Percentiles rank a stretch among this genome's conserved stretches.
phyloP scores from a whole-genome alignment of 1,284 basidiomycete genomes.

The Neonothopanus nambi region DNA sequence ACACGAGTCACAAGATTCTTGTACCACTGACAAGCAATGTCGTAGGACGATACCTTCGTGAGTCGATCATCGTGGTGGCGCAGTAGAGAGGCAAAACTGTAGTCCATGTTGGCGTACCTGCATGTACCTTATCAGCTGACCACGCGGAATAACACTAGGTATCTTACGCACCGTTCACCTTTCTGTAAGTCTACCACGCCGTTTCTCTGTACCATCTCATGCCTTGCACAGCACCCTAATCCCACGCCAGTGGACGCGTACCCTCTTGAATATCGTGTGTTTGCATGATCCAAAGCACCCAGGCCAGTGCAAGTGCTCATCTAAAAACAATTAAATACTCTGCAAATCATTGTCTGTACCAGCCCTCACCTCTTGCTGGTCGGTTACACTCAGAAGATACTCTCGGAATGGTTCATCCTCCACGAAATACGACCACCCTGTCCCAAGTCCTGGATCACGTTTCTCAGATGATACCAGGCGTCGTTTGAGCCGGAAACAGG shows the following conservation, averaged over 20 bases:
- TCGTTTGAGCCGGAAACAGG: constrained; percentile 19
- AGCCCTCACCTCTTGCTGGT: constrained; percentile 13
- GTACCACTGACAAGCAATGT: constrained; percentile 26
- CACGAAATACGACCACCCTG: constrained; percentile 18
- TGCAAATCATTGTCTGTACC: neutral
- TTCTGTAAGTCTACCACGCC: too few relatives aligned
- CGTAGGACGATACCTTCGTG: constrained; percentile 21
- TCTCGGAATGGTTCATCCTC: constrained; percentile 3
- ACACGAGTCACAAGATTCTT: constrained; percentile 18
- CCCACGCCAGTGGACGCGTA: constrained; percentile 24
- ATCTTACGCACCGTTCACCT: constrained; percentile 25
- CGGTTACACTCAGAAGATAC: neutral
- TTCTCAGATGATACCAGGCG: neutral
- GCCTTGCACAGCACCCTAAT: constrained; percentile 19
- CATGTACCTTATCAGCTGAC: constrained; percentile 7
- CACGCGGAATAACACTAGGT: neutral
- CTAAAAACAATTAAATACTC: neutral
- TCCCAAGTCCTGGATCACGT: constrained; percentile 12
- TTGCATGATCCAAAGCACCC: constrained; percentile 18
- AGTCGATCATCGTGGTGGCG: neutral
- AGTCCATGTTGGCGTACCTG: constrained; percentile 31
- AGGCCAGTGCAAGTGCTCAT: constrained; percentile 15
- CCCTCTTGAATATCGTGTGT: constrained; percentile 12
- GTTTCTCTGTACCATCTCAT: constrained; percentile 21
- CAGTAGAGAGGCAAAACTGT: constrained; percentile 17